phyloP scores from a whole-genome alignment of 306 rosid species.

The Cucurbita argyrosperma region DNA sequence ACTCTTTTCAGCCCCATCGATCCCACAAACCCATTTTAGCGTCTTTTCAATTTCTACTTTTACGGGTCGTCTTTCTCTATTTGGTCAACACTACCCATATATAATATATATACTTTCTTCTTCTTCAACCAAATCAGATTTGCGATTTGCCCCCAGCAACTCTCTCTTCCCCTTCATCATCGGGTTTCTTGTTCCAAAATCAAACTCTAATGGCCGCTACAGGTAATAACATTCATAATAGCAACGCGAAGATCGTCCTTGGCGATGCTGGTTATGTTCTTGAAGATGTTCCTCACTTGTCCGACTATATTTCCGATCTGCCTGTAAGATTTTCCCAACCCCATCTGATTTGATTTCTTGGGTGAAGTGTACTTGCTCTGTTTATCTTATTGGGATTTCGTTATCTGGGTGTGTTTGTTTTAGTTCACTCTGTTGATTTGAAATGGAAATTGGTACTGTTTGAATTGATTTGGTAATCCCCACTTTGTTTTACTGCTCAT shows the following conservation, averaged over 20 bases:
- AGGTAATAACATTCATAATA: neutral
- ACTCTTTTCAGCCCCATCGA: neutral
- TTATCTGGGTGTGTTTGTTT: neutral
- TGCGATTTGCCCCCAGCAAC: neutral
- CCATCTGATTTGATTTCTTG: neutral
- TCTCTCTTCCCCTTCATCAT: neutral
- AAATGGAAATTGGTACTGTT: neutral
- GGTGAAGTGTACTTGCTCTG: neutral
- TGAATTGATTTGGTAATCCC: neutral
- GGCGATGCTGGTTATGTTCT: conserved; percentile 43
- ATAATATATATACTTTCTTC: neutral
- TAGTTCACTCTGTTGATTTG: neutral
- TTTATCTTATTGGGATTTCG: neutral
- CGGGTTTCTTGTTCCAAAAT: neutral
- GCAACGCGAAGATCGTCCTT: conserved; percentile 17
- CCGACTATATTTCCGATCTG: conserved; percentile 34
- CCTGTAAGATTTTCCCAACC: conserved; percentile 17
- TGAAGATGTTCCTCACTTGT: conserved; percentile 48
- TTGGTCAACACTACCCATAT: conserved; percentile 5
- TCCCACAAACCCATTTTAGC: neutral
- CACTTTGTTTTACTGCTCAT: neutral
- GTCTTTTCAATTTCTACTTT: neutral
- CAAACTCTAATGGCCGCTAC: conserved; percentile 6
- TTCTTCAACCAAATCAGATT: neutral
- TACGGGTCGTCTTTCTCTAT: neutral